Evolutionary conservation across 2,329 filamentous ascomycete species (phyloP), one percentile per base, ranked within the genome.

Genomic region (Trichoderma aggressivum): DNA sequence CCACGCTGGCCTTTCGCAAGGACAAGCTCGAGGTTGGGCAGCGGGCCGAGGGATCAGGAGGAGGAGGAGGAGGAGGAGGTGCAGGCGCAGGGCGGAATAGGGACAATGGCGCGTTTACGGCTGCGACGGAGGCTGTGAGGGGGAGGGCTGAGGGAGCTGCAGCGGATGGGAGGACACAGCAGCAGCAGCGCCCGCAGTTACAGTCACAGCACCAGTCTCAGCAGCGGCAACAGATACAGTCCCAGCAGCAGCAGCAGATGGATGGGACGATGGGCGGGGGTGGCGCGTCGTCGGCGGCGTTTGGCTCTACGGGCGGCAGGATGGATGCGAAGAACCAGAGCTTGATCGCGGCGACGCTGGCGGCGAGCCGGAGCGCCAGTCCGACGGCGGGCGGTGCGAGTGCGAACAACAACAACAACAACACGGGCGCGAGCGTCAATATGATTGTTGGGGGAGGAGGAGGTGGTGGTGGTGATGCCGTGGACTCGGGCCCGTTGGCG

Each of bases 261-360:
- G 30, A 59, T 69, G 43, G 50, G 21, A 56, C 36, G 43, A 21
- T 21, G 73, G 75, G 55, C 68, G 77, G 70, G 76, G 75, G 47
- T 78, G 79, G 71, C 70, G 77, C 68, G 68, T 61, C 55, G 53
- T 50, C 69, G 24, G 63, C 58, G 53, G 43, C 58, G 76, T 58
- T 73, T 75, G 10, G 73, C 71, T 70, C 21, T 59, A 36, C 43
- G 26, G 65, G 24, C 36, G 28, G 70, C 32, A 71, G 68, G 72
- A 70, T 77, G 69, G 84, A 84, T 70, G 76, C 81, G 16, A 86
- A 85, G 71, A 90, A 86, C 59, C 85, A 89, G 7, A 82, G 91
- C 88, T 80, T 82, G 71, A 83, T 83, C 66, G 81, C 82, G 16
- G 90, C 89, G 24, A 90, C 88, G 70, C 84, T 90, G 77, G 87